Conservation (phyloP, 139 green algal species). For the Diplosphaera chodatii region DNA sequence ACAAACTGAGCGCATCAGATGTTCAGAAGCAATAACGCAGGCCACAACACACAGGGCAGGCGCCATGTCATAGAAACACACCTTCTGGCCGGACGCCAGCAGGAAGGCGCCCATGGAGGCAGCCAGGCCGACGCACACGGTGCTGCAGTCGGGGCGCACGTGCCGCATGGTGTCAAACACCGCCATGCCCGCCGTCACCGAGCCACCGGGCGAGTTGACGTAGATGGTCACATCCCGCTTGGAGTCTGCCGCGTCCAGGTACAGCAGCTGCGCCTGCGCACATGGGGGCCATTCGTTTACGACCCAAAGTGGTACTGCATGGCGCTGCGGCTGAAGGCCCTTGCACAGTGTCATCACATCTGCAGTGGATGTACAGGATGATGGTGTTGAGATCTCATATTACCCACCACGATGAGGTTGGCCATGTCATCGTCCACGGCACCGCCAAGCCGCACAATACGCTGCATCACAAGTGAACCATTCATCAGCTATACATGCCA, state of each 20-base stretch:
- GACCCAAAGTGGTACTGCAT: too few relatives aligned
- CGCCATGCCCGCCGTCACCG: slow-evolving; percentile 95
- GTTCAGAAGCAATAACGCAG: too few relatives aligned
- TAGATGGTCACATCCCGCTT: slow-evolving; percentile 96
- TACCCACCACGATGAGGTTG: slow-evolving; percentile 90
- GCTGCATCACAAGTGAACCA: slow-evolving; percentile 40
- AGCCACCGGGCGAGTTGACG: slow-evolving; percentile 96
- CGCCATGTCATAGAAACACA: too few relatives aligned
- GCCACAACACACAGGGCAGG: neutral
- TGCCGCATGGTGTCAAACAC: slow-evolving; percentile 99
- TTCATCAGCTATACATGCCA: too few relatives aligned
- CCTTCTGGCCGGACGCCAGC: slow-evolving; percentile 84
- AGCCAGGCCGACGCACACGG: slow-evolving; percentile 95
- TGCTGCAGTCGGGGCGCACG: slow-evolving; percentile 91
- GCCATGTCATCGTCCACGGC: slow-evolving; percentile 99
- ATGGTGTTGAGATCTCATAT: too few relatives aligned
- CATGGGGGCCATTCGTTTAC: too few relatives aligned
- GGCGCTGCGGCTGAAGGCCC: too few relatives aligned
- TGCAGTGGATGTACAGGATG: neutral
- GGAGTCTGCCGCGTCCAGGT: slow-evolving; percentile 82
- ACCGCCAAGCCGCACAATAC: slow-evolving; percentile 92
- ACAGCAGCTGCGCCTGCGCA: slow-evolving; percentile 87
- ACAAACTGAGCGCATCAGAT: too few relatives aligned
- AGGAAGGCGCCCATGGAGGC: slow-evolving; percentile 99
- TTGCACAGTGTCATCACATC: too few relatives aligned